Base-by-base conservation (phyloP, 352 stramenopile genomes). In the Globisporangium camurandrum region DNA sequence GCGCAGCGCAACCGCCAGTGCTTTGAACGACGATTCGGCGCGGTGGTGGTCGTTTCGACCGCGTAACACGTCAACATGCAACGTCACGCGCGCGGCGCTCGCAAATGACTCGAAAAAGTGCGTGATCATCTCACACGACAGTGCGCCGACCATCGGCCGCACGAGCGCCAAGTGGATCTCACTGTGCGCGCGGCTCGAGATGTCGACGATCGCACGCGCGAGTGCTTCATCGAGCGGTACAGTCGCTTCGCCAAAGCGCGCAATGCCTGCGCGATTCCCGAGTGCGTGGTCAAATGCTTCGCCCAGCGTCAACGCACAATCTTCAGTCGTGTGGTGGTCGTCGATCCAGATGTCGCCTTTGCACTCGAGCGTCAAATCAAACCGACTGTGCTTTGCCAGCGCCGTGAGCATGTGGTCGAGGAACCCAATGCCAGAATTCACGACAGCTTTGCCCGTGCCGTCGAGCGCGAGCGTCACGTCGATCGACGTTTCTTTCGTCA, bases 401-500 rank as follows among this genome's bases (percentile, higher is more conserved):
- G 76, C 72, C 17, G 71, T 86, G 43, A 97, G 72, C 69, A 98
- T 96, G 56, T 88, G 88, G 68, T 98, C 90, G 48, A 98, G 64
- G 47, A 95, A 95, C 7, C 81, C 73, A 49, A 98, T 90, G 27
- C 93, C 93, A 30, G 91, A 97, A 51, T 69, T 84, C 30, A 97
- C 65, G 62, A 79, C 78, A 4, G 77, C 81, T 51, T 77, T 82
- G 44, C 90, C 90, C n/a, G 71, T 92, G 54, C 89, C 88, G 59
- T 97, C 86, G 33, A 98, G 63, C 51, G 67, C 52, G 6, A 98
- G 46, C 34, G 78, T 73, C 9, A 97, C 88, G 23, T 71, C 74
- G 61, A 98, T 98, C 9, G 72, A 92, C 39, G 95, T 98, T 69
- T 98, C 95, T 66, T 97, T 98, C 7, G 95, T 98, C 36, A 87